Percentiles rank a stretch among this genome's conserved stretches.
These are phyloP conservation scores for Tephrocybe rancida DNA, from an alignment of 768 basidiomycete genomes.

Conservation along the genomic window DNA sequence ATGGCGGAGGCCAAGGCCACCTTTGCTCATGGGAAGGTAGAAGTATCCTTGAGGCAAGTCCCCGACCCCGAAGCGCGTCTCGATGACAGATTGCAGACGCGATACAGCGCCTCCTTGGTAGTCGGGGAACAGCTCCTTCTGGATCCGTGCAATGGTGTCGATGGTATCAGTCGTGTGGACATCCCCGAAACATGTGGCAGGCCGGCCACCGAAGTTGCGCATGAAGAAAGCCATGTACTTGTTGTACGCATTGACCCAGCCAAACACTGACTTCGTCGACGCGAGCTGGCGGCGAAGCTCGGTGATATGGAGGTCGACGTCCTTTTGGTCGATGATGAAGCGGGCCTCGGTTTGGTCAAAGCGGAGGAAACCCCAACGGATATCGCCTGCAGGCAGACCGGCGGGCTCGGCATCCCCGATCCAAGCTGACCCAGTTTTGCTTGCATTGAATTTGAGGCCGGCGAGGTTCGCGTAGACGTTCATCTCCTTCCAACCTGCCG, in stretches of 20 bases:
- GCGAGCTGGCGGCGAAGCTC: conserved; percentile 33
- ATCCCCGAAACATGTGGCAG: conserved; percentile 28
- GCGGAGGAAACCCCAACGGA: conserved; percentile 23
- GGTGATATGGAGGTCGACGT: conserved; percentile 29
- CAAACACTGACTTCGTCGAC: conserved; percentile 32
- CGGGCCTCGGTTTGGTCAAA: conserved; percentile 21
- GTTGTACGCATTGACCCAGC: conserved; percentile 34
- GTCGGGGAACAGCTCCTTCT: conserved; percentile 28
- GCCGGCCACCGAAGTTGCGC: conserved; percentile 32
- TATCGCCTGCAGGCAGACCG: conserved; percentile 21
- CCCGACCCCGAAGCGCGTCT: conserved; percentile 26
- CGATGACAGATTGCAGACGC: conserved; percentile 27
- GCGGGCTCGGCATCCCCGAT: conserved; percentile 24
- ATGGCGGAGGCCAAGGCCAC: conserved; percentile 33
- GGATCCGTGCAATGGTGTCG: conserved; percentile 28
- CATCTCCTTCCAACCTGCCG: conserved; percentile 43
- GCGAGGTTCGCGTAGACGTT: conserved; percentile 39
- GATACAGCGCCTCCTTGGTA: conserved; percentile 22
- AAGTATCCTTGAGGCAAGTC: conserved; percentile 32
- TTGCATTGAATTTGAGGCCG: conserved; percentile 41
- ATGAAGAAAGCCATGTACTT: conserved; percentile 34
- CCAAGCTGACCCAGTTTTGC: conserved; percentile 43
- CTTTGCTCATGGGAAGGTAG: conserved; percentile 29
- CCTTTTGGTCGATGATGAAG: conserved; percentile 31
- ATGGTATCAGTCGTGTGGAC: conserved; percentile 27